Base-by-base conservation (phyloP, 192 early-diverging fungal genomes). In the Entophlyctis luteolus region DNA sequence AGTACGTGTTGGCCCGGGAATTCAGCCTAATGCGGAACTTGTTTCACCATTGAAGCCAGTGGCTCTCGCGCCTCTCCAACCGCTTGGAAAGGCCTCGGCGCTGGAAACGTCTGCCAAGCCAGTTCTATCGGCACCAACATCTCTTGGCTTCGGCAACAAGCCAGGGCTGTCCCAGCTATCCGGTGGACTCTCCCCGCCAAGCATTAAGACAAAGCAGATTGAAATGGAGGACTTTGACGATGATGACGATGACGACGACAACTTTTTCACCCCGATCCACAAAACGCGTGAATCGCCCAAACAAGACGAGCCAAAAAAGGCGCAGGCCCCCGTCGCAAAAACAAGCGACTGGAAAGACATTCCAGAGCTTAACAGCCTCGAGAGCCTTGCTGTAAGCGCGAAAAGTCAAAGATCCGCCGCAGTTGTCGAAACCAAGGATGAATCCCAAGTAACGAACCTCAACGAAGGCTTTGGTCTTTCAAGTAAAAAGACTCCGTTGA, bases 201-300 rank as follows among this genome's bases (percentile, higher is more conserved):
- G n/a, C n/a, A n/a, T n/a, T n/a, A n/a, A n/a, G n/a, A 56, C 31
- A 56, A 56, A 56, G 6, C 33, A 4, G 20, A 32, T 59, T 10
- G 57, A 59, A 42, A 42, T 59, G 33, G 57, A 42, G n/a, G 39
- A 59, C 38, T 4, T 59, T 36, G 57, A 59, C 10, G 57, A 59
- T 39, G 38, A 42, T n/a, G 57, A 59, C 16, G 57, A 59, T 23
- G 57, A 59, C 28, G 55, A 56, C 36, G 57, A 59, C 38, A 59
- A 59, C 23, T 59, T 59, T 42, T 59, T 59, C 38, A 59, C 57
- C 16, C 57, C 57, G 4, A 59, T 59, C 38, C 28, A 59, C 0
- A 32, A 22, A 56, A 32, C 12, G 55, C 28, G 0, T n/a, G n/a
- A n/a, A 23, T 23, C 8, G 23, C 49, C 49, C n/a, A 52, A 52